These are phyloP conservation scores for Zoysia japonica DNA, from an alignment of 176 grass and related monocot species.

Conservation along the genomic window DNA sequence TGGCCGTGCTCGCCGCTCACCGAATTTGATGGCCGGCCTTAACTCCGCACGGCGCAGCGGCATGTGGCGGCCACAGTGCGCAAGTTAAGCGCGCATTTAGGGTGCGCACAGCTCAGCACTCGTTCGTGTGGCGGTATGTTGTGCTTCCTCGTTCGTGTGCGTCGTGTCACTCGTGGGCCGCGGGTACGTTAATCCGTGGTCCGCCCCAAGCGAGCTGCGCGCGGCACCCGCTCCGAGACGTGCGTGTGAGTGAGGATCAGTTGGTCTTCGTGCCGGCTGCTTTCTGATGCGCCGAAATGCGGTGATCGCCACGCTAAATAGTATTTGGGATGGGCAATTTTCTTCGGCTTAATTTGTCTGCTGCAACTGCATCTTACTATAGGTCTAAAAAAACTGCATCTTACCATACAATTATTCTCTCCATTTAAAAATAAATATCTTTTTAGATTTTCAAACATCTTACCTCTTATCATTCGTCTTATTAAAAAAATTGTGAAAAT, in stretches of 20 bases:
- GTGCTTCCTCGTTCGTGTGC: not conserved
- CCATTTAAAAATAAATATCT: too few relatives aligned
- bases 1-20: not conserved
- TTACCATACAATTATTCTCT: too few relatives aligned
- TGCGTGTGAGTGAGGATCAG: not conserved
- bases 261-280: constrained; percentile 26
- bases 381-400: too few relatives aligned
- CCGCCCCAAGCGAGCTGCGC: not conserved
- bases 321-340: too few relatives aligned
- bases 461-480: too few relatives aligned
- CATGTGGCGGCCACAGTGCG: constrained; percentile 41
- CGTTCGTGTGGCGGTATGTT: not conserved
- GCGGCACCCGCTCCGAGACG: constrained; percentile 6
- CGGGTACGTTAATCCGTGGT: constrained; percentile 9
- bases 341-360: too few relatives aligned
- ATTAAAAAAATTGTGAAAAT: too few relatives aligned
- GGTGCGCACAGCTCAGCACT: constrained; percentile 37
- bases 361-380: too few relatives aligned
- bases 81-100: constrained; percentile 16
- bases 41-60: constrained; percentile 34
- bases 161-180: not conserved
- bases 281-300: not conserved
- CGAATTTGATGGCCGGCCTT: not conserved
- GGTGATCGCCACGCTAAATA: too few relatives aligned
- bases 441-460: too few relatives aligned